These are phyloP conservation scores for Gorgonomyces haynaldii DNA, from an alignment of 192 early-diverging fungal genomes.

Conservation along the genomic window DNA sequence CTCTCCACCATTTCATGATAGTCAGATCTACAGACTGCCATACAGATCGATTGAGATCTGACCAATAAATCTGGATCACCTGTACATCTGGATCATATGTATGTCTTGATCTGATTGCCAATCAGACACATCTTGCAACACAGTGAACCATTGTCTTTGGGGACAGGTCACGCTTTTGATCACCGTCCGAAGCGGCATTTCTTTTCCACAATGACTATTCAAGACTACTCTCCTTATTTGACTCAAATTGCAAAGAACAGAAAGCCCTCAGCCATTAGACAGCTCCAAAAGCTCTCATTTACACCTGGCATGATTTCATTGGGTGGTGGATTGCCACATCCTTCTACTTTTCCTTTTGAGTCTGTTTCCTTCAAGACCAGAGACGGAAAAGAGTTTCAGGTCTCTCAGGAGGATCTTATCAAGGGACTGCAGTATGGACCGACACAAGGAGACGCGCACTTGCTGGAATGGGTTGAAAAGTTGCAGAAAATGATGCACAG, in stretches of 20 bases:
- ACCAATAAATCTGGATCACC: too few species aligned
- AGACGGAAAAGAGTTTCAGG: conserved; percentile 23
- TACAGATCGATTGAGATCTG: too few species aligned
- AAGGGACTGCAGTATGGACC: conserved; percentile 38
- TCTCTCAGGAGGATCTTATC: conserved; percentile 19
- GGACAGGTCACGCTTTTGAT: too few species aligned
- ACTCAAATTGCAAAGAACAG: conserved; percentile 2
- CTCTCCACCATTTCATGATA: too few species aligned
- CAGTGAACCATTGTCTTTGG: too few species aligned
- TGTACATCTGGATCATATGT: too few species aligned
- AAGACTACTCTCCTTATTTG: neutral
- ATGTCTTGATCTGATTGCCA: too few species aligned
- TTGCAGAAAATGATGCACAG: conserved; percentile 32
- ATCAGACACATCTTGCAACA: too few species aligned
- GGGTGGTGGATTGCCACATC: conserved; percentile 39
- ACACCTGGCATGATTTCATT: conserved; percentile 19
- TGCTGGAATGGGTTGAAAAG: conserved; percentile 32
- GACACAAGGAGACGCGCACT: conserved; percentile 35
- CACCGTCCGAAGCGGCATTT: too few species aligned
- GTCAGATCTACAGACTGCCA: too few species aligned
- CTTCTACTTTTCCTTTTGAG: conserved; percentile 37
- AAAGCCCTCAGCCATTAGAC: conserved; percentile 37
- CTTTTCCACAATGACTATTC: neutral
- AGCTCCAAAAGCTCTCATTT: conserved; percentile 16
- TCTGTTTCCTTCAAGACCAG: conserved; percentile 27